phyloP scores from a whole-genome alignment of 2,329 filamentous ascomycete genomes.

The Nemania bipapillata region DNA sequence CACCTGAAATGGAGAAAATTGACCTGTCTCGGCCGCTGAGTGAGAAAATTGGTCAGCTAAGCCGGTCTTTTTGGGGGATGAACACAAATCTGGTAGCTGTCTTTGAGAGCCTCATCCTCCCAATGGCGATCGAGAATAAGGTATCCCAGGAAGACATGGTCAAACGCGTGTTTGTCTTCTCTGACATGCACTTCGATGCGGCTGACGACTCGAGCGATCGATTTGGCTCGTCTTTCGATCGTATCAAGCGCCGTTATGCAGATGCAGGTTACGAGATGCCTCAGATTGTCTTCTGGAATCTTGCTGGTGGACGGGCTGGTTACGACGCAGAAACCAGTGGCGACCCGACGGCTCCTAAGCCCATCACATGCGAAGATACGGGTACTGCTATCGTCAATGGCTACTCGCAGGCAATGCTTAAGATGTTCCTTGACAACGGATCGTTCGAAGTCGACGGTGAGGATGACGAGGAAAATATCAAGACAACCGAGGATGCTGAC shows the following conservation, averaged over 20 bases:
- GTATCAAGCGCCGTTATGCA: conserved; percentile 59
- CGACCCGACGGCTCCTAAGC: conserved; percentile 58
- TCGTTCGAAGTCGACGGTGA: conserved; percentile 56
- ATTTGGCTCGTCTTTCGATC: conserved; percentile 62
- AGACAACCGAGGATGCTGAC: conserved; percentile 54
- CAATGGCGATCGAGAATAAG: conserved; percentile 62
- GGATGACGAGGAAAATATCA: conserved; percentile 47
- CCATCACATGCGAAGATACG: conserved; percentile 57
- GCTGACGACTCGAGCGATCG: conserved; percentile 41
- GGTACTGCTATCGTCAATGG: conserved; percentile 65
- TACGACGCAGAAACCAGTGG: conserved; percentile 29
- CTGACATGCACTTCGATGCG: conserved; percentile 69
- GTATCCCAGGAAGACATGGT: conserved; percentile 68
- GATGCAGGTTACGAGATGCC: conserved; percentile 67
- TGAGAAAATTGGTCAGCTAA: conserved; percentile 56
- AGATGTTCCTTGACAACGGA: conserved; percentile 65
- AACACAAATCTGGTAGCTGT: conserved; percentile 66
- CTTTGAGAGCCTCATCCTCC: conserved; percentile 65
- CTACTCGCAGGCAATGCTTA: conserved; percentile 68
- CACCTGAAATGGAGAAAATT: conserved; percentile 57
- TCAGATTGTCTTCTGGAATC: conserved; percentile 70
- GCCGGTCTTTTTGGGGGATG: conserved; percentile 52
- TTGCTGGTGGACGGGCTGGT: conserved; percentile 57
- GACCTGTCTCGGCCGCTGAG: conserved; percentile 54
- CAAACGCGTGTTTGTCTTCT: conserved; percentile 69